Base-by-base conservation (phyloP, 73 alveolate species). In the Effrenium voratum region DNA sequence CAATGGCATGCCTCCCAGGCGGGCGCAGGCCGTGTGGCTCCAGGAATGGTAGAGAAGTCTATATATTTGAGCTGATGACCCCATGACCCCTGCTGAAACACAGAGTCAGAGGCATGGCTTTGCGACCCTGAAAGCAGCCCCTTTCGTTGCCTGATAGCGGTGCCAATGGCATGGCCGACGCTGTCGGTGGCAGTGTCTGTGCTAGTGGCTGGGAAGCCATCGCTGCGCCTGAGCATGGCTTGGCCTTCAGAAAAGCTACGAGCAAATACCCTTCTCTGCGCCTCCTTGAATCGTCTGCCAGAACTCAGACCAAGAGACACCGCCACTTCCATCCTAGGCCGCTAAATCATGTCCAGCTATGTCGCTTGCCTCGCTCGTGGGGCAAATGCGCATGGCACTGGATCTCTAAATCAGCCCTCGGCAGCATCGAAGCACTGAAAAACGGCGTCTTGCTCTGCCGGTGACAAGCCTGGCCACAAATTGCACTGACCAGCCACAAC, bases 231-330 rank as follows among this genome's bases (percentile, higher is more conserved):
- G 15, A 0, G 84, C 15, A 15, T 40, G 50, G 34, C 50, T 40
- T 43, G 30, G n/a, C n/a, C n/a, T n/a, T n/a, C n/a, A n/a, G n/a
- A n/a, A n/a, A n/a, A n/a, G n/a, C n/a, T n/a, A n/a, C n/a, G n/a
- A n/a, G n/a, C n/a, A n/a, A n/a, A n/a, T n/a, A n/a, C n/a, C n/a
- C n/a, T n/a, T n/a, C n/a, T n/a, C n/a, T 6, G n/a, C 47, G 87
- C 73, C 76, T 32, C 97, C 97, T 68, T 90, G 97, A 44, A 90
- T 90, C 28, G 97, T 90, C 55, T 90, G 68, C 97, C 97, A 90
- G 97, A 90, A 90, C 75, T 90, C 97, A 30, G 97, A 50, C 97
- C 97, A 90, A 50, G 97, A 90, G 46, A 90, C 76, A n/a, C 87
- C 44, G 77, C 97, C 97, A 34, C 97, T 90, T n/a, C 83, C 83